phyloP scores from a whole-genome alignment of 2,329 filamentous ascomycete genomes.

The Pseudocercospora fuligena region DNA sequence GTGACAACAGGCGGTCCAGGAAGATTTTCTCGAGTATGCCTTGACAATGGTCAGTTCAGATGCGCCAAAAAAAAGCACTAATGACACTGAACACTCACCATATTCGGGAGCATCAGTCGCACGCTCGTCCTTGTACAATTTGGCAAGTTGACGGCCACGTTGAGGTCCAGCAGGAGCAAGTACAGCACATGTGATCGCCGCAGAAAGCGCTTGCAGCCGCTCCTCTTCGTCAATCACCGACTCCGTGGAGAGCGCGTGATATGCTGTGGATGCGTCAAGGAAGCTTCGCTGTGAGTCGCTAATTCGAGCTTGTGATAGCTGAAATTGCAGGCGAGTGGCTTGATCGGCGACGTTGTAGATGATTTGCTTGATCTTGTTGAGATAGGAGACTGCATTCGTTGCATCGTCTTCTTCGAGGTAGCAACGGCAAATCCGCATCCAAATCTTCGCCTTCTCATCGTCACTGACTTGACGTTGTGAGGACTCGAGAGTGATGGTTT shows the following conservation, averaged over 20 bases:
- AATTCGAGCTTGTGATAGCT: constrained; percentile 89
- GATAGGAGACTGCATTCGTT: constrained; percentile 78
- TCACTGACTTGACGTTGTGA: constrained; percentile 84
- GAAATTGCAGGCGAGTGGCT: constrained; percentile 80
- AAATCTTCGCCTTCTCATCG: constrained; percentile 80
- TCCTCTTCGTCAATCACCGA: constrained; percentile 83
- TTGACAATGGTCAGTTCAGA: background rate
- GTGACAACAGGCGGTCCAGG: constrained; percentile 79
- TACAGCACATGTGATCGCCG: constrained; percentile 89
- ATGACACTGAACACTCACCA: constrained; percentile 40
- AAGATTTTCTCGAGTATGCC: constrained; percentile 96
- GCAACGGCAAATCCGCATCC: constrained; percentile 92
- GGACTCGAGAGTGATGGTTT: constrained; percentile 84
- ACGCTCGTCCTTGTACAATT: constrained; percentile 92
- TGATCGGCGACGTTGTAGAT: constrained; percentile 78
- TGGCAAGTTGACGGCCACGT: constrained; percentile 77
- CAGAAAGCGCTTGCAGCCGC: constrained; percentile 79
- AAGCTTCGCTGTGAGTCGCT: constrained; percentile 89
- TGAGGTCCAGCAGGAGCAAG: constrained; percentile 88
- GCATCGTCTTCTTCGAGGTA: constrained; percentile 94
- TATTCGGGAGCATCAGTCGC: constrained; percentile 76
- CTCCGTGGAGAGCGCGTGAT: constrained; percentile 84
- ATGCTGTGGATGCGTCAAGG: constrained; percentile 82
- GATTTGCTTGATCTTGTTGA: constrained; percentile 95
- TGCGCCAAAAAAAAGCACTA: background rate